These are phyloP conservation scores for Colletotrichum sp. DNA, from an alignment of 2,329 filamentous ascomycete species.

Conservation along the genomic window DNA sequence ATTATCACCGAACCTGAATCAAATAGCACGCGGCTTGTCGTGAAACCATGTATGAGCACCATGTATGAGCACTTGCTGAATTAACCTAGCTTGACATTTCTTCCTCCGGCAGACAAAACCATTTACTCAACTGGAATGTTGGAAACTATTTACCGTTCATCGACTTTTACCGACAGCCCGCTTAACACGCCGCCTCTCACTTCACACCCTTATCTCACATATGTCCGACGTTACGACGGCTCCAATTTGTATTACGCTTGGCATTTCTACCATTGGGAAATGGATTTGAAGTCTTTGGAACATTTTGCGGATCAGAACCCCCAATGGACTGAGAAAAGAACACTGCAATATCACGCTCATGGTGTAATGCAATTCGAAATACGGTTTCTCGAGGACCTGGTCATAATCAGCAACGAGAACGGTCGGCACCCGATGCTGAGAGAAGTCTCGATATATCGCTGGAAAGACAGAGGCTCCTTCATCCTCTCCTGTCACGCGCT, in stretches of 20 bases:
- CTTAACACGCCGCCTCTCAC: neutral
- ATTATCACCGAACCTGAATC: neutral
- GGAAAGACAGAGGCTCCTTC: neutral
- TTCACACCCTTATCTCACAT: neutral
- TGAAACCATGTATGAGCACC: neutral
- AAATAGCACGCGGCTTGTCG: fast-evolving
- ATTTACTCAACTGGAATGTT: neutral
- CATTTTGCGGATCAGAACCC: neutral
- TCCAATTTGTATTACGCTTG: neutral
- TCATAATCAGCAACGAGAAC: neutral
- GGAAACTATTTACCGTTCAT: neutral
- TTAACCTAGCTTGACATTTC: neutral
- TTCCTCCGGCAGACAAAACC: neutral
- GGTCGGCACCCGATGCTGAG: neutral
- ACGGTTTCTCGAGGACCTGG: neutral
- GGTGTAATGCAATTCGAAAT: too few species aligned
- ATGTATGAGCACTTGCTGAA: neutral
- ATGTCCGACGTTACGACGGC: neutral
- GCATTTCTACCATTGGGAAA: neutral
- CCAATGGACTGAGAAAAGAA: neutral
- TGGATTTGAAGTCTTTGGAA: neutral
- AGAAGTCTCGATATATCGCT: neutral
- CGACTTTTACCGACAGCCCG: neutral
- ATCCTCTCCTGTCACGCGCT: neutral
- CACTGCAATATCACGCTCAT: neutral